Conservation (phyloP, 2,329 filamentous ascomycete species). For the Diplodia mutila region DNA sequence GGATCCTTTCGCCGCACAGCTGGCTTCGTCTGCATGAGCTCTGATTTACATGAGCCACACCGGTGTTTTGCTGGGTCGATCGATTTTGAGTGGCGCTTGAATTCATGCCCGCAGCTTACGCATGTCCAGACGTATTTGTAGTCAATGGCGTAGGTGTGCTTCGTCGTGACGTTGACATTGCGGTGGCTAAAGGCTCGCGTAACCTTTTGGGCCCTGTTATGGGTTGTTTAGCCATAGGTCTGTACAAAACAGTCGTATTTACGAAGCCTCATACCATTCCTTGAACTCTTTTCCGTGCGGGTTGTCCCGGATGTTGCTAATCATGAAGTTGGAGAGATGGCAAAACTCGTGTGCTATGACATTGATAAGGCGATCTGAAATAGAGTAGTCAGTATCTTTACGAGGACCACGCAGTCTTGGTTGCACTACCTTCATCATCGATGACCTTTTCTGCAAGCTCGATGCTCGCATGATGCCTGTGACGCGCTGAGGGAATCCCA, state of each 20-base stretch:
- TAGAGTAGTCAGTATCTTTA: neutral
- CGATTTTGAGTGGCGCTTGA: slow-evolving; percentile 83
- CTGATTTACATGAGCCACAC: slow-evolving; percentile 74
- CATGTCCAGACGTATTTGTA: slow-evolving; percentile 83
- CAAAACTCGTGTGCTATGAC: slow-evolving; percentile 97
- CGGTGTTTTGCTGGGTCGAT: slow-evolving; percentile 72
- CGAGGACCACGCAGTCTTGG: neutral
- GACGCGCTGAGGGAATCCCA: slow-evolving; percentile 32
- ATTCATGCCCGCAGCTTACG: slow-evolving; percentile 75
- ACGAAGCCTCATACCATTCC: slow-evolving; percentile 55
- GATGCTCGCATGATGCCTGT: slow-evolving; percentile 71
- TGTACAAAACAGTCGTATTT: slow-evolving; percentile 31
- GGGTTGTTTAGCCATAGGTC: slow-evolving; percentile 3
- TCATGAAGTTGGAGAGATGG: slow-evolving; percentile 89
- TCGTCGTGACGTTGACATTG: slow-evolving; percentile 80
- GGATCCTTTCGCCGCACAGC: slow-evolving; percentile 34
- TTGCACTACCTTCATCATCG: slow-evolving; percentile 56
- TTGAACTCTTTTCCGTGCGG: slow-evolving; percentile 89
- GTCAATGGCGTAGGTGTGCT: slow-evolving; percentile 85
- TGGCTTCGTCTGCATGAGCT: slow-evolving; percentile 78
- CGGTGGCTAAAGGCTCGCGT: slow-evolving; percentile 62
- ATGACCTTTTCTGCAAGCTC: slow-evolving; percentile 91
- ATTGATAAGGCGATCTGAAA: slow-evolving; percentile 72
- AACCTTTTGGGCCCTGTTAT: slow-evolving; percentile 48
- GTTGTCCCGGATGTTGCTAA: slow-evolving; percentile 72